phyloP scores from a whole-genome alignment of 163 green algal species.

The Scenedesmus sp. region DNA sequence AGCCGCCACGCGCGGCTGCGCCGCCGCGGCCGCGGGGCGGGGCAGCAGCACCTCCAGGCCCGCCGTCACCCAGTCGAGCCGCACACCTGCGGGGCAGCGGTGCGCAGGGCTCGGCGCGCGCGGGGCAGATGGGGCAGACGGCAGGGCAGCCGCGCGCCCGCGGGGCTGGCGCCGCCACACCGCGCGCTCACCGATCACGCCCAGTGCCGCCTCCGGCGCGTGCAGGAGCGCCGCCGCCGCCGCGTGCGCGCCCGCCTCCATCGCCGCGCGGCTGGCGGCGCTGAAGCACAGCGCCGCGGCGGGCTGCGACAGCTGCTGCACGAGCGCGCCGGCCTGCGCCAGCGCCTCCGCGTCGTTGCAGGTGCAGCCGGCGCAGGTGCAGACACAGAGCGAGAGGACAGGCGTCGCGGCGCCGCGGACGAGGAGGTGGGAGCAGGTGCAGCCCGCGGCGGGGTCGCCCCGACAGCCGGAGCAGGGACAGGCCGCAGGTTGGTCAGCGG shows the following conservation, averaged over 20 bases:
- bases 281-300: conserved; percentile 20
- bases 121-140: not conserved
- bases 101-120: not conserved
- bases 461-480: conserved; percentile 13
- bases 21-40: not conserved
- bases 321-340: conserved; percentile 17
- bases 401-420: conserved; percentile 1
- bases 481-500: no score
- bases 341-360: conserved; percentile 13
- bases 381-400: conserved; percentile 32
- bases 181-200: conserved; percentile 18
- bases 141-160: no score
- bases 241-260: not conserved
- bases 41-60: conserved; percentile 29
- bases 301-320: conserved; percentile 10
- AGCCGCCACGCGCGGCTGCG: not conserved
- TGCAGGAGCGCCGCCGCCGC: conserved; percentile 15
- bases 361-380: conserved; percentile 13
- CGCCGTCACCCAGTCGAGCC: conserved; percentile 28
- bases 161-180: no score
- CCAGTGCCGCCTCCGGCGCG: not conserved
- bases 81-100: not conserved
- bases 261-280: not conserved
- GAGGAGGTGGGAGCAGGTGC: conserved; percentile 37
- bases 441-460: conserved; percentile 19